Evolutionary conservation across 23 red algal genomes (phyloP).

Genomic region (Gracilaria caudata): DNA sequence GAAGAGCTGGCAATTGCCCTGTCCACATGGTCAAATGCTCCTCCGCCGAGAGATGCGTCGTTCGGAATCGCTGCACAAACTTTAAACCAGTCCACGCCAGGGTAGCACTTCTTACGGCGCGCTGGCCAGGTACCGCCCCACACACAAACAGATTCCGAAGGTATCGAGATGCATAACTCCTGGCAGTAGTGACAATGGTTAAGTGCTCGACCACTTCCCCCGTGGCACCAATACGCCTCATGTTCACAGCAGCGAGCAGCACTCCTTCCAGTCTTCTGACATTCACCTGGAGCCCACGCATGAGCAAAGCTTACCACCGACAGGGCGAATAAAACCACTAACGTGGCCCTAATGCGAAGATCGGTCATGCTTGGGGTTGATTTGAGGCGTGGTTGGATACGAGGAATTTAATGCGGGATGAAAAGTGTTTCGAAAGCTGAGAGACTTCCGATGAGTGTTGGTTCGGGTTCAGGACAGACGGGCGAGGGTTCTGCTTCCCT

Average conservation of each 20-base stretch:
- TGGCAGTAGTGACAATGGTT: conserved; percentile 7
- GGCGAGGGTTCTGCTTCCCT: neutral
- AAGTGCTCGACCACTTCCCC: neutral
- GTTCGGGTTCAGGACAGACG: neutral
- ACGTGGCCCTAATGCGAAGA: neutral
- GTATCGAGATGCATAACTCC: neutral
- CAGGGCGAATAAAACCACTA: neutral
- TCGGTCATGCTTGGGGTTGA: neutral
- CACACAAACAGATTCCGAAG: neutral
- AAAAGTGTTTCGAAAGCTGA: neutral
- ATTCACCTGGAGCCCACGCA: neutral
- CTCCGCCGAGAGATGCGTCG: neutral
- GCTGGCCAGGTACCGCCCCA: neutral
- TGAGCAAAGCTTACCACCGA: neutral
- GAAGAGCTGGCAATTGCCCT: neutral
- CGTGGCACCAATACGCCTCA: conserved; percentile 1
- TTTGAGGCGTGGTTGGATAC: neutral
- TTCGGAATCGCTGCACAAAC: neutral
- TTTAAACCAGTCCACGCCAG: conserved; percentile 4
- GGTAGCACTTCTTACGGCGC: conserved; percentile 3
- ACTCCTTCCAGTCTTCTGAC: neutral
- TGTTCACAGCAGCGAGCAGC: conserved; percentile 6
- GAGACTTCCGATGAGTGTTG: neutral
- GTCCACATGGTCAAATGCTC: conserved; percentile 3
- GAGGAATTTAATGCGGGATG: neutral